Evolutionary conservation across 1,139 yeast genomes (phyloP), one percentile per base, ranked within the genome.

Genomic region (Suhomyces atakaporum): DNA sequence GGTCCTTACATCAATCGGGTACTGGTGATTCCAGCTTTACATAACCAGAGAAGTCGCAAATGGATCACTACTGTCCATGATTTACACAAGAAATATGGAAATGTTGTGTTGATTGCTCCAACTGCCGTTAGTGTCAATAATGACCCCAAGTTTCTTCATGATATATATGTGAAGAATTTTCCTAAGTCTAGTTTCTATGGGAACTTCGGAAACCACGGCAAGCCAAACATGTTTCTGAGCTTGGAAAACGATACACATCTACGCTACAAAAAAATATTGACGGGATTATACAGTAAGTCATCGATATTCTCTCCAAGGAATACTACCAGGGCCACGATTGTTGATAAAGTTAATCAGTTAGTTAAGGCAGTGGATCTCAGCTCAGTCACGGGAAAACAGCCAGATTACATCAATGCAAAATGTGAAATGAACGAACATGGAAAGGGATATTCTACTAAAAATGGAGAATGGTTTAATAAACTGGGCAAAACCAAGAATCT

Each of bases 131-230:
- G 84, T 35, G 72, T 82, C 27, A 68, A 76, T 35, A 82, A 81
- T 12, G 65, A 64, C 35, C 45, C 70, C 6, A 67, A 69, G 28
- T 75, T 66, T 43, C 49, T 81, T 33, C 75, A 72, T 47, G 80
- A 78, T 26, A 71, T 84, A 15, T 84, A 84, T 53, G 59, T 74
- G 28, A 66, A 60, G 42, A 81, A 81, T 53, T 71, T 75, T 52
- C 84, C 83, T 44, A 82, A 81, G 54, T 62, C 81, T 0, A 50
- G 56, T 6, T 84, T 81, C 55, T 84, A 84, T 51, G 75, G 73
- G 16, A 79, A 81, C 47, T 83, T 81, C 53, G 67, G 73, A 16
- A 78, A 79, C 50, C 84, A 77, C 48, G 82, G 78, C 11, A 61
- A 66, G 28, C 66, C 65, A 31, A 81, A 82, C 54, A 77, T 84